phyloP scores from a whole-genome alignment of 495 filamentous ascomycete genomes.

The Aspergillus leporis region DNA sequence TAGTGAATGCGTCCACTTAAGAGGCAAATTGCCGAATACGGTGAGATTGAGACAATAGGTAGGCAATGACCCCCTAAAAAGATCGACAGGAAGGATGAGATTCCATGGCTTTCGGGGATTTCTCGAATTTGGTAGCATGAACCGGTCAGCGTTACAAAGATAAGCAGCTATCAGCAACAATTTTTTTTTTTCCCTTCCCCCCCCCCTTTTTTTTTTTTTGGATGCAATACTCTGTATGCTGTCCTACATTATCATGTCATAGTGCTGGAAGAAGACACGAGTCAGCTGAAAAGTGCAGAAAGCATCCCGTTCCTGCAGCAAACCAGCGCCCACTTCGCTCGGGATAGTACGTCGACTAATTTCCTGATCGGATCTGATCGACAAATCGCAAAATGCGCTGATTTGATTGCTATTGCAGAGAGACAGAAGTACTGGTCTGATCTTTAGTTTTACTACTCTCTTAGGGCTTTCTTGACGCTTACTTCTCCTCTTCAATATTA shows the following conservation, averaged over 20 bases:
- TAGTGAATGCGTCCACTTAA: no score
- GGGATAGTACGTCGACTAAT: background rate
- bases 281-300: conserved; percentile 11
- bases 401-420: background rate
- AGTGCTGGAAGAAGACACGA: background rate
- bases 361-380: conserved; percentile 16
- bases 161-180: conserved; percentile 1
- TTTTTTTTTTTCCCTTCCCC: background rate
- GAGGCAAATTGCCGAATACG: no score
- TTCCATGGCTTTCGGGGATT: background rate
- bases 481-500: background rate
- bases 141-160: conserved; percentile 4
- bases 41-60: no score
- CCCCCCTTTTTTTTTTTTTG: background rate
- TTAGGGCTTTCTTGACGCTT: background rate
- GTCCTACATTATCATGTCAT: background rate
- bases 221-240: background rate
- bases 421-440: background rate
- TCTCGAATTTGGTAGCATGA: conserved; percentile 7
- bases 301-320: conserved; percentile 11
- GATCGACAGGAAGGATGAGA: conserved; percentile 3
- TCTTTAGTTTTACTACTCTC: background rate
- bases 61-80: background rate
- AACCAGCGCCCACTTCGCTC: conserved; percentile 8
- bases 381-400: background rate